Evolutionary conservation across 106 monocot species (phyloP), one percentile per base, ranked within the genome.

Genomic region (Posidonia australis): DNA sequence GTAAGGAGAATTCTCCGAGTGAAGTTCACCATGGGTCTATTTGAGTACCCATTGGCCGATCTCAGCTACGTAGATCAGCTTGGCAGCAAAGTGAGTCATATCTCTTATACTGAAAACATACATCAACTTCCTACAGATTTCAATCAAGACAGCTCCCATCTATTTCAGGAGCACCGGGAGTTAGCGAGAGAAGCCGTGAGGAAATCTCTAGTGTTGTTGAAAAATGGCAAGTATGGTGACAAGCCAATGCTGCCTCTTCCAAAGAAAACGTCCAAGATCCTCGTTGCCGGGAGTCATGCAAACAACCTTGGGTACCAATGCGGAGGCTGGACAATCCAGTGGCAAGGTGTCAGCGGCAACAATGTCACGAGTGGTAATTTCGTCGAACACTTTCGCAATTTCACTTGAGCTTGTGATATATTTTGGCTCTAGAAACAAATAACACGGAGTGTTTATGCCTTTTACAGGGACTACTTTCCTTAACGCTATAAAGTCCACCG

Each of bases 11-110:
- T 85, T 45, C 74, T 85, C 19, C 75, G 85, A 0, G 78, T 85
- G 20, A 85, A 85, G 46, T 81, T 85, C 54, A 49, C 58, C 42
- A 70, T 81, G 78, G 81, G 85, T 9, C 85, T 85, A 44, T 85
- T 85, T 46, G 85, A 85, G 66, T 76, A 73, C 58, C 85, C 85
- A 18, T 60, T 66, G 42, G 68, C 78, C 29, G 78, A 85, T 72
- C 61, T 57, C 58, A 75, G 72, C 59, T 73, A 72, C 3, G 41
- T 64, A 10, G 58, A 77, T 57, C 78, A 78, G 60, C 74, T 84
- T 22, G 84, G 84, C 13, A 81, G 72, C n/a, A 74, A 75, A 77
- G 84, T 55, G 10, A 20, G 54, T 55, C 5, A 19, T 55, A 9
- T 9, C 5, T 5, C 54, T 22, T 4, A 13, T 7, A 13, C 12